phyloP scores from a whole-genome alignment of 1,139 yeast species.

The Chernovozyma sophiae-reginae region DNA sequence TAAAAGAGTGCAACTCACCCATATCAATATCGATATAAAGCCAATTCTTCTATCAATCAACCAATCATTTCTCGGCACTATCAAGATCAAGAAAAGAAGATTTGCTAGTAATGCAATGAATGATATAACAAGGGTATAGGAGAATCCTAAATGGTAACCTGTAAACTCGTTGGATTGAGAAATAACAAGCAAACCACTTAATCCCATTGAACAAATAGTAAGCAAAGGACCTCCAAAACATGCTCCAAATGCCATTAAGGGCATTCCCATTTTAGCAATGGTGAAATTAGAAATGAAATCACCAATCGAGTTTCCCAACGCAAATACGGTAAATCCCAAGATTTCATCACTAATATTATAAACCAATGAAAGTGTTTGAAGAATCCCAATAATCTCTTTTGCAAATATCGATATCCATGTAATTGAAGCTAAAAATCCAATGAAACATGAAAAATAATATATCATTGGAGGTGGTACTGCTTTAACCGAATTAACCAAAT shows the following conservation, averaged over 20 bases:
- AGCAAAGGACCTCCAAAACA: conserved; percentile 90
- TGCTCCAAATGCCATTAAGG: conserved; percentile 90
- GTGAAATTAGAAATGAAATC: conserved; percentile 84
- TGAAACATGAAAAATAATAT: conserved; percentile 33
- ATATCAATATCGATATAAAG: conserved; percentile 44
- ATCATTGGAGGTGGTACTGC: conserved; percentile 12
- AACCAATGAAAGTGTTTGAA: conserved; percentile 60
- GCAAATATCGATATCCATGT: conserved; percentile 77
- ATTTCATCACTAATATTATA: conserved; percentile 72
- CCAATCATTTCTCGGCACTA: conserved; percentile 67
- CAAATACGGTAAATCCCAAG: conserved; percentile 81
- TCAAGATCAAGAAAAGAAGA: conserved; percentile 46
- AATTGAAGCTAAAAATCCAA: conserved; percentile 68
- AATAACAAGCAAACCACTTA: conserved; percentile 58
- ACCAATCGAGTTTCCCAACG: conserved; percentile 89
- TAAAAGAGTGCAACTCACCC: conserved; percentile 48
- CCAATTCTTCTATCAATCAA: conserved; percentile 59
- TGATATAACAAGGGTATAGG: conserved; percentile 44
- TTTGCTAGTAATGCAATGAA: conserved; percentile 51
- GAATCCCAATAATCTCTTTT: conserved; percentile 64
- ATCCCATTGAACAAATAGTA: conserved; percentile 43
- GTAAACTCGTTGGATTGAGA: conserved; percentile 14
- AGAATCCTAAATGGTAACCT: conserved; percentile 30
- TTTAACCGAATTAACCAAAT: background rate
- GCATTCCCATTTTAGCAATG: conserved; percentile 81